Base-by-base conservation (phyloP, 1,139 yeast species). In the Yamadazyma membranifaciens region DNA sequence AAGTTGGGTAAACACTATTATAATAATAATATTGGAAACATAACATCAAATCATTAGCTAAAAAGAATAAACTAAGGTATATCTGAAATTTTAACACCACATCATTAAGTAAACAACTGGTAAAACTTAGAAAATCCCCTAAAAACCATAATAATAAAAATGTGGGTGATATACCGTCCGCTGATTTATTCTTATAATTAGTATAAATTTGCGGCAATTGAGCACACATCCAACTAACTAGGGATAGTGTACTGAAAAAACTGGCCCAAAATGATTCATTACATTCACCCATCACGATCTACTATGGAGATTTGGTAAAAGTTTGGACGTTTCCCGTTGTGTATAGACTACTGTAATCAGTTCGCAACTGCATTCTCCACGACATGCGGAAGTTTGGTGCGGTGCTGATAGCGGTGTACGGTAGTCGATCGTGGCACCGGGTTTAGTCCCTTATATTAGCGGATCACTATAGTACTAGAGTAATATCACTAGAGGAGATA, bases 191-290 rank as follows among this genome's bases (percentile, higher is more conserved):
- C 27, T 69, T 69, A 60, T 85, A 87, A 54, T 91, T 91, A 54
- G 83, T 80, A 44, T 81, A 63, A 14, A 88, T 82, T 58, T 91
- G 98, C 0, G 98, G 98, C 20, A 87, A 63, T 57, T 87, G 94
- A 1, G 97, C 96, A 52, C 89, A 81, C 34, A 89, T 69, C 87
- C 97, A 89, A 40, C 87, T 65, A 4, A 45, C 40, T 31, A 69
- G 50, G 5, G 76, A 70, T 9, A 68, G 25, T 2, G 62, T 48
- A 57, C 68, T 63, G 51, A 63, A 74, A 20, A 20, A 20, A 20
- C 24, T 20, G 24, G 24, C 24, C 24, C 24, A 20, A 20, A 32
- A 37, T 9, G 11, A 37, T 26, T 31, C 25, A 14, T 15, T 3
- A 33, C 36, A 32, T n/a, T 38, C 33, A 3, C 11, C 34, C 41